phyloP scores from a whole-genome alignment of 2,329 filamentous ascomycete genomes.

The Nemania abortiva region DNA sequence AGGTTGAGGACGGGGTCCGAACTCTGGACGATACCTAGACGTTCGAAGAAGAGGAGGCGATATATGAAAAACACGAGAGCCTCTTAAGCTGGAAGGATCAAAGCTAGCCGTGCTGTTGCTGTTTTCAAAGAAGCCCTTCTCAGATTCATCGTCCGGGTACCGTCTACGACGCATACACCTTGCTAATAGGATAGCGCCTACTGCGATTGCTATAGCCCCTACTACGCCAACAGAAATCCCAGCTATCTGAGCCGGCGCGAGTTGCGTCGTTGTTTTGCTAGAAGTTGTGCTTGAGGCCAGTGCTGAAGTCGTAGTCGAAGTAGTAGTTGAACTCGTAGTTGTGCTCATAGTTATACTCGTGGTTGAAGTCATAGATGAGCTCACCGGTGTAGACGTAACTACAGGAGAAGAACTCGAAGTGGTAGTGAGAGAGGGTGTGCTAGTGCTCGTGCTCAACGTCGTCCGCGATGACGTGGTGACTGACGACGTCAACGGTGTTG shows the following conservation, averaged over 20 bases:
- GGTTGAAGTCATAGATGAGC: conserved; percentile 25
- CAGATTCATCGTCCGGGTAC: conserved; percentile 49
- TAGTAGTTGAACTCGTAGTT: conserved; percentile 1
- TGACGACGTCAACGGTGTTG: conserved; percentile 17
- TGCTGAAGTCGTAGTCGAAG: conserved; percentile 17
- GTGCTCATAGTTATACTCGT: conserved; percentile 19
- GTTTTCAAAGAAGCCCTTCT: conserved; percentile 55
- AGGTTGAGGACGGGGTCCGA: conserved; percentile 39
- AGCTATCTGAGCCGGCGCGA: conserved; percentile 62
- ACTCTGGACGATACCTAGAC: conserved; percentile 47
- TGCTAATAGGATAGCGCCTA: conserved; percentile 61
- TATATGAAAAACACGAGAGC: conserved; percentile 55
- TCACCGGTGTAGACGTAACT: conserved; percentile 21
- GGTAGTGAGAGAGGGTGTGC: conserved; percentile 10
- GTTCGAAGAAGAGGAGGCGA: conserved; percentile 55
- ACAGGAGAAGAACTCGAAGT: too few relatives aligned
- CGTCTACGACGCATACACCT: conserved; percentile 58
- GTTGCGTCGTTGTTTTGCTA: conserved; percentile 30
- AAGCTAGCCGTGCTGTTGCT: conserved; percentile 54
- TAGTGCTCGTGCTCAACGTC: conserved; percentile 33
- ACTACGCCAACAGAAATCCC: conserved; percentile 69
- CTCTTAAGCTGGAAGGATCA: conserved; percentile 43
- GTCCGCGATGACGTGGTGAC: conserved; percentile 22
- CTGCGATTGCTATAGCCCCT: conserved; percentile 61
- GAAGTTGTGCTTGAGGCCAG: conserved; percentile 29